Base-by-base conservation (phyloP, 371 early-diverging fungal genomes). In the Mucor mucedo region DNA sequence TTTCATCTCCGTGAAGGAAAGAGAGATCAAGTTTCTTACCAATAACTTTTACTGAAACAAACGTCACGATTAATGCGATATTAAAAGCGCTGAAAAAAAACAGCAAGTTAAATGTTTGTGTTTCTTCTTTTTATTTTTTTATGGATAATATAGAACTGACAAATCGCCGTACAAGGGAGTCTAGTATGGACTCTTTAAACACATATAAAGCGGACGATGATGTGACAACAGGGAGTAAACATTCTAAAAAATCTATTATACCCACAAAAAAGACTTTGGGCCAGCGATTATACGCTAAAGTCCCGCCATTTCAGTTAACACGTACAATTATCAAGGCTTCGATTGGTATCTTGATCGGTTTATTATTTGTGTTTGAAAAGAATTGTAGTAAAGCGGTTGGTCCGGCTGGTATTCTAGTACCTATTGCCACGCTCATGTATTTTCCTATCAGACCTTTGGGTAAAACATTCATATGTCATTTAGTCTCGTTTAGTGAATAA, bases 361-460 rank as follows among this genome's bases (percentile, higher is more conserved):
- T 61, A 11, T 14, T 69, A 3, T 65, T 69, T 42, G 60, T 65
- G 2, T 69, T 65, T 48, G 65, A 55, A 5, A 41, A 56, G n/a
- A 64, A n/a, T 13, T 53, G 52, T 28, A 55, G 63, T 63, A 57
- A 42, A 50, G 63, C 48, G 8, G 45, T 66, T 32, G 71, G 71
- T 1, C 38, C 49, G 28, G 71, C 60, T 28, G 39, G 52, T 11
- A 54, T 66, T 38, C n/a, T 71, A 9, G 71, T 71, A 8, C 60
- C 63, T 33, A 71, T 66, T 49, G 55, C 55, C 16, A 66, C 66
- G 8, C 21, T 71, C 1, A 45, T 71, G 28, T 40, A 58, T 40
- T 71, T 71, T 32, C 71, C 71, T 45, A 16, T 66, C 38, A 55
- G 60, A 21, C 62, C 71, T 28, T 53, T 71, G 40, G 71, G 71